Percentiles rank a stretch among this genome's conserved stretches.
phyloP scores from a whole-genome alignment of 108 stramenopile species.

The Licmophora abbreviata region DNA sequence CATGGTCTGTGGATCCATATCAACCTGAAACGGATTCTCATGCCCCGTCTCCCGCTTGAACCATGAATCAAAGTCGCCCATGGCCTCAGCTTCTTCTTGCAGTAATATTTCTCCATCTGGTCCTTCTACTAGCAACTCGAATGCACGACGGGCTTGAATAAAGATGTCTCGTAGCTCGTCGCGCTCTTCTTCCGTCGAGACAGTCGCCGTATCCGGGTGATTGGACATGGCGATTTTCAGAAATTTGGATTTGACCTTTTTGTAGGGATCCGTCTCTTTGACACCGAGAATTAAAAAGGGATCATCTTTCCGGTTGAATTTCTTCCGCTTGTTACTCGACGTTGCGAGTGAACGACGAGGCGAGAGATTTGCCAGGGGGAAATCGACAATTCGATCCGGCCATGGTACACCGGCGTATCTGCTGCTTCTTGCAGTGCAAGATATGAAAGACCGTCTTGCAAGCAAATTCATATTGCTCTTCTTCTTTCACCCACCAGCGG shows the following conservation, averaged over 20 bases:
- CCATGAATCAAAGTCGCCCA: conserved; percentile 65
- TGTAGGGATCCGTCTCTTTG: conserved; percentile 35
- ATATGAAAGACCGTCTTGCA: no score
- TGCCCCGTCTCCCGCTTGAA: conserved; percentile 71
- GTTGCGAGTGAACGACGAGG: no score
- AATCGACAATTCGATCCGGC: no score
- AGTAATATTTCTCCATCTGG: conserved; percentile 40
- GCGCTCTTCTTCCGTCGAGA: conserved; percentile 19
- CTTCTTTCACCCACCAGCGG: no score
- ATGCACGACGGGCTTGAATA: conserved; percentile 54
- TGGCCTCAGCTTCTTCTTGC: conserved; percentile 18
- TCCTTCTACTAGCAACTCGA: conserved; percentile 62
- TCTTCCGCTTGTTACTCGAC: no score
- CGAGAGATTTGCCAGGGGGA: no score
- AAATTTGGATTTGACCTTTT: conserved; percentile 69
- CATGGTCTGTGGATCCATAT: conserved; percentile 74
- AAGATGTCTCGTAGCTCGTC: conserved; percentile 48
- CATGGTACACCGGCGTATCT: no score
- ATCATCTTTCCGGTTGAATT: no score
- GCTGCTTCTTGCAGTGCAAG: no score
- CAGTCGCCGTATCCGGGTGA: conserved; percentile 60
- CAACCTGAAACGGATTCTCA: conserved; percentile 55
- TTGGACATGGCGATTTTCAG: conserved; percentile 76
- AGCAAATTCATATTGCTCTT: no score
- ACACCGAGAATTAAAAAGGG: conserved; percentile 54